Base-by-base conservation (phyloP, 495 filamentous ascomycete species). In the Talaromyces liani region DNA sequence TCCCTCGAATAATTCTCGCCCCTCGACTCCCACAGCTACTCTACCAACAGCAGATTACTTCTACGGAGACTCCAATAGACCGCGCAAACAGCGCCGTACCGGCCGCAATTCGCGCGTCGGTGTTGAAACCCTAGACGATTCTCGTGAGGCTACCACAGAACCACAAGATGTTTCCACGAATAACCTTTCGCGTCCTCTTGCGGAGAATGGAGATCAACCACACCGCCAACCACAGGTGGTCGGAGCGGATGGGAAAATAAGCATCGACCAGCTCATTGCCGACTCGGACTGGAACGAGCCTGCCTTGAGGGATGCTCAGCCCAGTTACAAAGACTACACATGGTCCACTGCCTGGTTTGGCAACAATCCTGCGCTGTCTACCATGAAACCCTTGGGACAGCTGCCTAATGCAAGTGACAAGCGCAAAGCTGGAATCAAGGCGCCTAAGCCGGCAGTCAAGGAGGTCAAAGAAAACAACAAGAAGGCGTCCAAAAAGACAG, bases 271-370 rank as follows among this genome's bases (percentile, higher is more conserved):
- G 45, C 29, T 62, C 20, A 54, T 62, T 41, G 45, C 41, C 24
- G 41, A 71, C 63, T 58, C 84, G 58, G 75, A 79, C 53, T 93
- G 91, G 91, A 72, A 82, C 53, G 91, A 95, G 73, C 91, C 91
- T 3, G 79, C 85, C 6, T 66, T 88, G 41, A 82, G 86, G 65
- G 75, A 79, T 29, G 86, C 88, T 65, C 73, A 72, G 27, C 83
- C 91, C 2, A 91, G 87, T 65, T 93, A 86, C 71, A 79, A 83
- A 72, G 91, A 93, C 62, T 81, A 79, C 18, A 71, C 73, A n/a
- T 72, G 72, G 70, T 74, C 71, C 29, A 65, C 31, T 24, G 66
- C 70, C n/a, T 73, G 64, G 22, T 69, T 58, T 54, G 65, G 66
- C n/a, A 24, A 34, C 12, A 75, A 75, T 61, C 66, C 68, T 27